These are phyloP conservation scores for Aureobasidium musti DNA, from an alignment of 2,329 filamentous ascomycete genomes.

Conservation along the genomic window DNA sequence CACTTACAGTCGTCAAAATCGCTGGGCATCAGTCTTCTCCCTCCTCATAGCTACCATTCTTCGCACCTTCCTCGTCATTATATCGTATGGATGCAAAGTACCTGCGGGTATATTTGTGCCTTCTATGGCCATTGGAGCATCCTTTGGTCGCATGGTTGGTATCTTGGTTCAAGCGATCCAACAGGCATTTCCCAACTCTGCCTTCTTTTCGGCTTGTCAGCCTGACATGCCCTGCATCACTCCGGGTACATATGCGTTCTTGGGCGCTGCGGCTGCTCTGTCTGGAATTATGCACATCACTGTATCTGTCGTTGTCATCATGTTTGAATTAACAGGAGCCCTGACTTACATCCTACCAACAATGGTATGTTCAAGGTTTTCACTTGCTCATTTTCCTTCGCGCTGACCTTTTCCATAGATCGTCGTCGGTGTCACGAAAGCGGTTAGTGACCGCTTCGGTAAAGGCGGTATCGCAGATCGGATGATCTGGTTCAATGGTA, in stretches of 20 bases:
- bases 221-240: constrained; percentile 96
- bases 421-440: constrained; percentile 94
- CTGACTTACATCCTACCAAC: constrained; percentile 95
- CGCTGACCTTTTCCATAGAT: constrained; percentile 54
- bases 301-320: constrained; percentile 95
- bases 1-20: constrained; percentile 57
- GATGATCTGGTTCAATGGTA: constrained; percentile 99
- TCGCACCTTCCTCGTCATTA: constrained; percentile 81
- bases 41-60: constrained; percentile 77
- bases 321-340: constrained; percentile 98
- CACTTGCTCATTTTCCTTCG: neutral
- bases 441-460: constrained; percentile 85
- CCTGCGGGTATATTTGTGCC: constrained; percentile 97
- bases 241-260: constrained; percentile 92
- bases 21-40: constrained; percentile 76
- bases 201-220: constrained; percentile 85
- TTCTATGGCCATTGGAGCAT: constrained; percentile 95
- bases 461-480: constrained; percentile 95
- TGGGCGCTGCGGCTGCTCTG: constrained; percentile 86
- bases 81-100: constrained; percentile 97
- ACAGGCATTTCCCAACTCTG: constrained; percentile 76
- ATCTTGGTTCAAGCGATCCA: constrained; percentile 90
- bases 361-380: constrained; percentile 61
- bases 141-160: constrained; percentile 90
- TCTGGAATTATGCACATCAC: constrained; percentile 99